A percentile compares a stretch with the other conserved stretches of the same genome.
These are phyloP conservation scores for Alternaria ventricosa DNA, from an alignment of 2,329 filamentous ascomycete species.

Conservation along the genomic window DNA sequence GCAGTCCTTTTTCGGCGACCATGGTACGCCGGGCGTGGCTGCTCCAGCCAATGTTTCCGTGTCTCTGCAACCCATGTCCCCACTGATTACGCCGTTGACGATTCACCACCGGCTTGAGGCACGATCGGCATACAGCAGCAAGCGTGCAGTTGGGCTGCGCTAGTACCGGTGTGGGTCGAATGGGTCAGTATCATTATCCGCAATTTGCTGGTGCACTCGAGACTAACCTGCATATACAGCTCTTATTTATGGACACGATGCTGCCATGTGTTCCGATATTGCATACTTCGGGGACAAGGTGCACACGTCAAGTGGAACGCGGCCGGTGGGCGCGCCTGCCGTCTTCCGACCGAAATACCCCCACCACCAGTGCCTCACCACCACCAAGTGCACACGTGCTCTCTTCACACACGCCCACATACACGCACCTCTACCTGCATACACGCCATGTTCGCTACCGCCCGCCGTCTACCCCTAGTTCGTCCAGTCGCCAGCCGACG, in stretches of 20 bases:
- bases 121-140: conserved; percentile 16
- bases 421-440: conserved; percentile 14
- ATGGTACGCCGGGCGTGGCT: background rate
- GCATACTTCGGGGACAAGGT: background rate
- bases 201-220: conserved; percentile 1
- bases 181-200: conserved; percentile 6
- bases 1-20: background rate
- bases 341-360: conserved; percentile 4
- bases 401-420: background rate
- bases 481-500: conserved; percentile 29
- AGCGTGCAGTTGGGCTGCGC: conserved; percentile 1
- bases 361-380: conserved; percentile 9
- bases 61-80: background rate
- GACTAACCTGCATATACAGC: background rate
- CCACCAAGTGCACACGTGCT: conserved; percentile 2
- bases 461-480: conserved; percentile 37
- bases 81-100: conserved; percentile 16
- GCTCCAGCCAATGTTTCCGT: background rate
- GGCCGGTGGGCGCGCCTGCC: conserved; percentile 10
- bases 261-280: background rate
- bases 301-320: background rate
- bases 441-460: conserved; percentile 32
- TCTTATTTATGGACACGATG: background rate
- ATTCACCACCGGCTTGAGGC: conserved; percentile 12
- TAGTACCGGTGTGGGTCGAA: conserved; percentile 1